Evolutionary conservation across 495 filamentous ascomycete genomes (phyloP).

Genomic region (Penicillium alfredii): DNA sequence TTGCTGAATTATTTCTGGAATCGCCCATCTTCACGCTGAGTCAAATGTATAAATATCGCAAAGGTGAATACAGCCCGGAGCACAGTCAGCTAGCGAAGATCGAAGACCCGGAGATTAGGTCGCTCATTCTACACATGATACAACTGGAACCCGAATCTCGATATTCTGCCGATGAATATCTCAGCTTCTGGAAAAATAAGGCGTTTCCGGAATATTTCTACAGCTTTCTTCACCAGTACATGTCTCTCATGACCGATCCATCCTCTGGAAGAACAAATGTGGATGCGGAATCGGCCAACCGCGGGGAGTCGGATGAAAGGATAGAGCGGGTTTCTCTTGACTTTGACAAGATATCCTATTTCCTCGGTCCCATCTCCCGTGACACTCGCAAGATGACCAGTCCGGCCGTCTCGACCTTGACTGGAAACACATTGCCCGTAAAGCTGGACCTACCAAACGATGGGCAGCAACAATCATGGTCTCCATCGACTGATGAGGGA

Average conservation of each 20-base stretch:
- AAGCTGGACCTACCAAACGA: conserved; percentile 84
- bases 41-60: conserved; percentile 90
- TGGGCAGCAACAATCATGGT: conserved; percentile 50
- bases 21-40: conserved; percentile 86
- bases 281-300: conserved; percentile 55
- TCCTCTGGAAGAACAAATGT: conserved; percentile 65
- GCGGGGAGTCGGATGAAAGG: conserved; percentile 81
- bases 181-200: conserved; percentile 86
- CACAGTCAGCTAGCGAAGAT: conserved; percentile 77
- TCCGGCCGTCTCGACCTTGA: conserved; percentile 21
- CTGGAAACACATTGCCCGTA: conserved; percentile 58
- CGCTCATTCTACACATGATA: conserved; percentile 92
- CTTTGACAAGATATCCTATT: conserved; percentile 96
- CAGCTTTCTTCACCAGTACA: conserved; percentile 93
- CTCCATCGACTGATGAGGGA: conserved; percentile 62
- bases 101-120: conserved; percentile 77
- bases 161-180: conserved; percentile 89
- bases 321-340: conserved; percentile 90
- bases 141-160: conserved; percentile 84
- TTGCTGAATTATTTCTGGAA: conserved; percentile 96
- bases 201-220: conserved; percentile 96
- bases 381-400: conserved; percentile 18
- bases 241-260: conserved; percentile 94
- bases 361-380: conserved; percentile 52
- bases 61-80: conserved; percentile 84